Base-by-base conservation (phyloP, 2,329 filamentous ascomycete species). In the Venturia pyrina region DNA sequence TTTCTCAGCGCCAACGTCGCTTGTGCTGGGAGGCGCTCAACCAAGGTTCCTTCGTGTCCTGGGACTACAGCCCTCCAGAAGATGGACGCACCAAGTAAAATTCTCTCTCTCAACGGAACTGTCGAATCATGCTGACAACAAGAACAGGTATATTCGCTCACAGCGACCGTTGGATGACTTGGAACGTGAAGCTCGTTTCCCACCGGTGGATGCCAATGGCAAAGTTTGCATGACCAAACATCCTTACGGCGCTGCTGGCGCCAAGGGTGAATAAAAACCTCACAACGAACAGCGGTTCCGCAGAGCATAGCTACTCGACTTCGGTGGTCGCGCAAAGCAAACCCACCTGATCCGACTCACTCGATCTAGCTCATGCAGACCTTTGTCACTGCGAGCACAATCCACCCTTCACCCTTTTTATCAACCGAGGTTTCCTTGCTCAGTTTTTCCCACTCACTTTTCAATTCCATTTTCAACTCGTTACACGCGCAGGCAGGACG, bases 61-160 rank as follows among this genome's bases (percentile, higher is more conserved):
- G 93, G 93, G 93, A 97, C 76, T 89, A 89, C 77, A 85, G 93
- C 78, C 91, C 91, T 0, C 78, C 82, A 3, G 86, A 90, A 69
- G 85, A 90, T 72, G 89, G 87, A 34, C 79, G 82, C 61, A 81
- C 85, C 69, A 89, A 88, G 81, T 87, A 78, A 77, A 78, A 15
- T n/a, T 17, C 2, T 32, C 13, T 2, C 46, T 21, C 24, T 44
- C 56, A 37, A 10, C 13, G 11, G 2, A 19, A 3, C 1, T n/a
- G 15, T 11, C 50, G 17, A 21, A 19, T n/a, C 60, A 57, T 43
- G 21, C 46, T 50, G 19, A 66, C 19, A 1, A 46, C 5, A 75
- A 67, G 69, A 68, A 6, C 70, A 90, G 90, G 77, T 96, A 93
- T 76, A 96, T 97, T 71, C 89, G 93, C 66, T 91, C 88, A 43